Percentiles rank a stretch among this genome's conserved stretches.
phyloP scores from a whole-genome alignment of 371 early-diverging fungal species.

The Mortierella sp. region DNA sequence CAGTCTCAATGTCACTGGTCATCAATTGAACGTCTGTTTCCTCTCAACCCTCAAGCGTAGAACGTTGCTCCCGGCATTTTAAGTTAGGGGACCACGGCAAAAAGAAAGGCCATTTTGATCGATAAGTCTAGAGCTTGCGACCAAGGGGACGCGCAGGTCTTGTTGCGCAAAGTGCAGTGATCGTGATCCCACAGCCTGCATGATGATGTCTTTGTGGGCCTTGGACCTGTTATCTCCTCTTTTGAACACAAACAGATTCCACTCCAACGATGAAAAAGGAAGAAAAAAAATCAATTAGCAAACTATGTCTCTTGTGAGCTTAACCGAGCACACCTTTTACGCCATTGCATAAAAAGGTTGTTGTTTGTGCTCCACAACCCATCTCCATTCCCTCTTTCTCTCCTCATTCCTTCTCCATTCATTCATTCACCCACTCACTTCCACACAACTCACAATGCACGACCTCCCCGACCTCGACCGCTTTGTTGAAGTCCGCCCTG shows the following conservation, averaged over 20 bases:
- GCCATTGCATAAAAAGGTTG: not conserved
- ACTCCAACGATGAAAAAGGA: not conserved
- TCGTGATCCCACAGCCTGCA: no score
- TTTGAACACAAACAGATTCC: not conserved
- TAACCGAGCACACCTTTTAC: no score
- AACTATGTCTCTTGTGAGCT: not conserved
- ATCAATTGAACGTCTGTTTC: no score
- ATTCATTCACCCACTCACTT: not conserved
- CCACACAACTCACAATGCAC: slow-evolving; percentile 26
- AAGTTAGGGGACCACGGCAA: no score
- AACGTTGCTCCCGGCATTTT: no score
- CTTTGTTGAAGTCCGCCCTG: slow-evolving; percentile 58
- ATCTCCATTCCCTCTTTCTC: not conserved
- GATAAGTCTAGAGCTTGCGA: no score
- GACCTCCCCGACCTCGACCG: slow-evolving; percentile 58
- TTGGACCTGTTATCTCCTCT: not conserved
- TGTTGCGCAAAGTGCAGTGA: no score
- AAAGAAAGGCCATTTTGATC: no score
- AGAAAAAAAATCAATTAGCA: not conserved
- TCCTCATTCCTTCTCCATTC: slow-evolving; percentile 4
- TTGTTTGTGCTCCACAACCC: not conserved
- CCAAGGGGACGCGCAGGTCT: no score
- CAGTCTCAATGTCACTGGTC: no score
- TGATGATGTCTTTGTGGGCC: no score
- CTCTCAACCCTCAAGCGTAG: no score